A percentile compares a stretch with the other conserved stretches of the same genome.
Conservation (phyloP, 257 asterid species). For the Nicotiana noctiflora region DNA sequence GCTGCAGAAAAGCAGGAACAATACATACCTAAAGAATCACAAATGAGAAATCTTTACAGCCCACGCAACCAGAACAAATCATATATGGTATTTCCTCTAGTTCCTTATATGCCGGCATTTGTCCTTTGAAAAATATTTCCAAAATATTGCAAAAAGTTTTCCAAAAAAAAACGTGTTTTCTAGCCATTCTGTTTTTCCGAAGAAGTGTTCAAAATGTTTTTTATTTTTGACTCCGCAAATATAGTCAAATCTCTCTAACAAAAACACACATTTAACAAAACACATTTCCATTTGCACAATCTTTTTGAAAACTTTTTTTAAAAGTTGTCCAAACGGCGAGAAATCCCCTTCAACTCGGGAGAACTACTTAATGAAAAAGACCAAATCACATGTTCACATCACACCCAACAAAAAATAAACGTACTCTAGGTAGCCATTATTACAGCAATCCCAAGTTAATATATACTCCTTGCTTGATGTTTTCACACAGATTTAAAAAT, state of each 20-base stretch:
- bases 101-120: background rate
- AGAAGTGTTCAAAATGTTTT: background rate
- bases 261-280: background rate
- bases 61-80: background rate
- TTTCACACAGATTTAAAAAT: no score
- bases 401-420: background rate
- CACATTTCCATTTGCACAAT: background rate
- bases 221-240: background rate
- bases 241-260: background rate
- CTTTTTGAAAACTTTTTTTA: background rate
- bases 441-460: no score
- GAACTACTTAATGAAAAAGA: background rate
- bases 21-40: background rate
- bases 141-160: background rate
- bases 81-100: background rate
- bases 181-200: background rate
- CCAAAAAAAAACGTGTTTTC: background rate
- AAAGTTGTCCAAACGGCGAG: background rate
- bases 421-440: no score
- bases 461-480: no score
- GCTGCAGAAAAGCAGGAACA: background rate
- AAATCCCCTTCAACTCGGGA: background rate
- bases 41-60: background rate
- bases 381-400: background rate
- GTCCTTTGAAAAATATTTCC: background rate